Evolutionary conservation across 1,139 yeast species (phyloP).

Genomic region (Candida sanyaensis): DNA sequence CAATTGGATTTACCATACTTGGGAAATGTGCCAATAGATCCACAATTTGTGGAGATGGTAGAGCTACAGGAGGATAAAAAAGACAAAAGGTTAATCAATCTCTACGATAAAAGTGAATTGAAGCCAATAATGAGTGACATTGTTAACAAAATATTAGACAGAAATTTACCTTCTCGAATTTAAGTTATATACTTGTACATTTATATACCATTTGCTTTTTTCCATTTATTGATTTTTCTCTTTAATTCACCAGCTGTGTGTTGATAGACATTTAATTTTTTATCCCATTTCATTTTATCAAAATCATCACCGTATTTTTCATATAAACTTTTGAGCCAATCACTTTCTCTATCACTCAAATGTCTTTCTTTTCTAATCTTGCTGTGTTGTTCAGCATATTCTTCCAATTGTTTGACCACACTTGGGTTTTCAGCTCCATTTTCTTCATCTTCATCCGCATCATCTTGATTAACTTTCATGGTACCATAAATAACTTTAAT

Average conservation of each 20-base stretch:
- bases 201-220: slow-evolving; percentile 36
- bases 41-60: slow-evolving; percentile 80
- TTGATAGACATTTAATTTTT: slow-evolving; percentile 78
- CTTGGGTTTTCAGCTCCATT: slow-evolving; percentile 37
- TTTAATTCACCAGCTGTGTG: slow-evolving; percentile 83
- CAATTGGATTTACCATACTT: slow-evolving; percentile 64
- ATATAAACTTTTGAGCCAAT: slow-evolving; percentile 66
- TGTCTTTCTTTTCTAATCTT: slow-evolving; percentile 50
- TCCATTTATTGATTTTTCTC: slow-evolving; percentile 69
- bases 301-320: slow-evolving; percentile 87
- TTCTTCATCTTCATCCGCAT: slow-evolving; percentile 18
- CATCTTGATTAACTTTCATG: slow-evolving; percentile 32
- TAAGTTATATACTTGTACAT: not conserved
- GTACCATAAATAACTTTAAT: slow-evolving; percentile 72
- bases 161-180: slow-evolving; percentile 35
- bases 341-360: slow-evolving; percentile 72
- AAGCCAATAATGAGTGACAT: slow-evolving; percentile 55
- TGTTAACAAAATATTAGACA: slow-evolving; percentile 44
- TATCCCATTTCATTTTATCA: slow-evolving; percentile 90
- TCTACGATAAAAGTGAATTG: slow-evolving; percentile 39
- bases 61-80: slow-evolving; percentile 53
- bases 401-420: slow-evolving; percentile 71
- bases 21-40: slow-evolving; percentile 93
- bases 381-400: slow-evolving; percentile 55
- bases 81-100: slow-evolving; percentile 29